These are phyloP conservation scores for Cadophora sp. DNA, from an alignment of 2,329 filamentous ascomycete genomes.

Conservation along the genomic window DNA sequence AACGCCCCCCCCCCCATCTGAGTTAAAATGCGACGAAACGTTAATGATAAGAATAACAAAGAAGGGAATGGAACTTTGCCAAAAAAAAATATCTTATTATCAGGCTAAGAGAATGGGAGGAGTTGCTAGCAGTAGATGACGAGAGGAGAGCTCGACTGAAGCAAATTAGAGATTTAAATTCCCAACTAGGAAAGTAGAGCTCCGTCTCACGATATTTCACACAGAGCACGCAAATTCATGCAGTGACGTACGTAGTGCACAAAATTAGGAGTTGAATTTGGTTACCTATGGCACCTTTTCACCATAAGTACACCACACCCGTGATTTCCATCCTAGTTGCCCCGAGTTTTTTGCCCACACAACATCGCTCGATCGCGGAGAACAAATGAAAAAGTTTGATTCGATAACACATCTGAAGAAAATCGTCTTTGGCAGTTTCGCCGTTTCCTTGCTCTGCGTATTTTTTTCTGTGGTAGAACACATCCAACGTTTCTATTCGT, in stretches of 20 bases:
- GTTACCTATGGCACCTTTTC: conserved; percentile 31
- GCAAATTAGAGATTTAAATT: background rate
- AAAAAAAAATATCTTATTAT: too few species aligned
- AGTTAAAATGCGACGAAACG: background rate
- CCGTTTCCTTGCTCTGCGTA: background rate
- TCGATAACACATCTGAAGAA: conserved; percentile 27
- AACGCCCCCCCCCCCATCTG: too few species aligned
- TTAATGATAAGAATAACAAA: background rate
- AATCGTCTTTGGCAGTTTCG: background rate
- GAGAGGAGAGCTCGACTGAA: background rate
- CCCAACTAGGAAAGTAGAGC: background rate
- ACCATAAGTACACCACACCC: conserved; percentile 19
- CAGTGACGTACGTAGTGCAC: conserved; percentile 13
- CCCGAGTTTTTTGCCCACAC: conserved; percentile 27
- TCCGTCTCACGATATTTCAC: background rate
- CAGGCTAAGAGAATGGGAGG: too few species aligned
- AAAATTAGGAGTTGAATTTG: conserved; percentile 37
- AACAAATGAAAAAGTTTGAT: conserved; percentile 32
- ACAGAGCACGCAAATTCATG: background rate
- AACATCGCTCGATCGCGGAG: conserved; percentile 18
- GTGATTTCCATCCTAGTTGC: conserved; percentile 9
- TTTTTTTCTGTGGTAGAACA: background rate
- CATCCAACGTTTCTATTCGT: conserved; percentile 2
- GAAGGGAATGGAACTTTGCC: background rate
- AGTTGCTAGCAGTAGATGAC: too few species aligned